Evolutionary conservation across 495 filamentous ascomycete genomes (phyloP), one percentile per base, ranked within the genome.

Genomic region (Penicillium parvum): DNA sequence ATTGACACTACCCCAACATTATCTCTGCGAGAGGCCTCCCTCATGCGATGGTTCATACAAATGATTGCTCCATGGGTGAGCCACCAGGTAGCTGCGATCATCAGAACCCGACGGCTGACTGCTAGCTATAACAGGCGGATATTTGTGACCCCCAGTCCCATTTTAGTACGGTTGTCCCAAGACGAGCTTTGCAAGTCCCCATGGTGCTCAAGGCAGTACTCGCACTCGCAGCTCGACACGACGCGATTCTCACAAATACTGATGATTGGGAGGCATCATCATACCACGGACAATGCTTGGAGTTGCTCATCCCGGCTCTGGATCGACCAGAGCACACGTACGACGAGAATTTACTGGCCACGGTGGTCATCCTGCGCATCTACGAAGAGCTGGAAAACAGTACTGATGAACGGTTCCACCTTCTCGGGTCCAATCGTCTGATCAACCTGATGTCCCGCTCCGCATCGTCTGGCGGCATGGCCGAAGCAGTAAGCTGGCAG

Each of bases 401-500:
- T 0, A 53, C 49, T 6, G 64, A 70, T 34, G 56, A 64, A 12
- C 55, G 63, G 27, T 65, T 64, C 29, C 66, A 70, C 26, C 58
- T 64, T 7, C 45, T 66, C 3, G 66, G 66, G 4, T 66, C 64
- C 0, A 70, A 60, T 25, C 58, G 61, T 3, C 50, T 70, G 0
- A 52, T 70, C 17, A 70, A 70, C 15, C 50, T 58, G 3, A 61
- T 66, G 55, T 57, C 63, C 7, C 53, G 50, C 18, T 65, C 62
- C 5, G 66, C 63, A 5, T 65, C 58, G 0, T 68, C 64, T 7
- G 60, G 64, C 0, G 66, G 66, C 3, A 37, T 70, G 2, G 63
- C 58, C n/a, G 66, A 70, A 40, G 66, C 66, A n/a, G 55, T 60
- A 8, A 66, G 61, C 33, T 70, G 66, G 66, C 64, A 66, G 19